A percentile compares a stretch with the other conserved stretches of the same genome.
Evolutionary conservation across 2,329 filamentous ascomycete species (phyloP).

Genomic region (Ophiostoma ulmi): DNA sequence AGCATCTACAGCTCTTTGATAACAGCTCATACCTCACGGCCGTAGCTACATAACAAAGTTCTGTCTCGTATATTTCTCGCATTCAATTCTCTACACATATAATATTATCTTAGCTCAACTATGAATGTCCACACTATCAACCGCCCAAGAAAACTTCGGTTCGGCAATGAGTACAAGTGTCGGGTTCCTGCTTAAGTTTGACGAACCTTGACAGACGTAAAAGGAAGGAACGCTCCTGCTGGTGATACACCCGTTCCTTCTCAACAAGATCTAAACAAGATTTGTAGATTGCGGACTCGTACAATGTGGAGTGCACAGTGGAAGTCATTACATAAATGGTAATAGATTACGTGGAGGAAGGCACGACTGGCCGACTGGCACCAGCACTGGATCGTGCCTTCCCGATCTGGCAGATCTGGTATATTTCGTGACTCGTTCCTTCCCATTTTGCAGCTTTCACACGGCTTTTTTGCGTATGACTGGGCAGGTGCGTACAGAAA

Average conservation of each 20-base stretch:
- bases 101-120: too few relatives aligned
- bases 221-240: not conserved
- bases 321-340: not conserved
- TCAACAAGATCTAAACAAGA: not conserved
- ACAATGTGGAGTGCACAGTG: not conserved
- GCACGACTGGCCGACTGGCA: not conserved
- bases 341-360: not conserved
- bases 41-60: not conserved
- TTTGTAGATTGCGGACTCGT: not conserved
- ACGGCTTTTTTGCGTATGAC: not conserved
- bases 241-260: not conserved
- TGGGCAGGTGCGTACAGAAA: not conserved
- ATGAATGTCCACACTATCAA: too few relatives aligned
- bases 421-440: conserved; percentile 16
- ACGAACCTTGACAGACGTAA: not conserved
- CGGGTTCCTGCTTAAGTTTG: not conserved
- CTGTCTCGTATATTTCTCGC: not conserved
- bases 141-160: too few relatives aligned
- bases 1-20: not conserved
- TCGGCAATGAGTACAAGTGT: not conserved
- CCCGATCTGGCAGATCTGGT: conserved; percentile 15
- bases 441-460: not conserved
- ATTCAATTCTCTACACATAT: not conserved
- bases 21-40: not conserved
- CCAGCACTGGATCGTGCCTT: conserved; percentile 20